These are phyloP conservation scores for Mortierella sp. DNA, from an alignment of 371 early-diverging fungal genomes.

Conservation along the genomic window DNA sequence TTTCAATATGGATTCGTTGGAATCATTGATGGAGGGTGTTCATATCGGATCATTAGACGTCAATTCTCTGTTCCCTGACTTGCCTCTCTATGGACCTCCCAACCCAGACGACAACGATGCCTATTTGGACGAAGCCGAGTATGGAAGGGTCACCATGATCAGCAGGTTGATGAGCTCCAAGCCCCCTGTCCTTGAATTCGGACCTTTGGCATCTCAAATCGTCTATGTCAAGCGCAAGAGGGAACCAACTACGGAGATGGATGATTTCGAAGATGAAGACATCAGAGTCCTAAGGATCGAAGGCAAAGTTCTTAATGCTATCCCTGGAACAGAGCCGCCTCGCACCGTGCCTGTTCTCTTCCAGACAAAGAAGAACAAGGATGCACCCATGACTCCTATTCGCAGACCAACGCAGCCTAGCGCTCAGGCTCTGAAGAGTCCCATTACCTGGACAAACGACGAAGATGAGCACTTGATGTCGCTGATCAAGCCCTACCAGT, in stretches of 20 bases:
- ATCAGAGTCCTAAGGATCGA: conserved; percentile 54
- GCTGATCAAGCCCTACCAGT: conserved; percentile 66
- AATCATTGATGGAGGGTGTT: conserved; percentile 33
- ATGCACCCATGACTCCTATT: conserved; percentile 58
- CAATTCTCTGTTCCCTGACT: conserved; percentile 55
- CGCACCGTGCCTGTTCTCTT: conserved; percentile 48
- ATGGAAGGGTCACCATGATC: conserved; percentile 52
- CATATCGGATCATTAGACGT: conserved; percentile 46
- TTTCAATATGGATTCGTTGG: conserved; percentile 33
- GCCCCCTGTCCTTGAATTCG: conserved; percentile 39
- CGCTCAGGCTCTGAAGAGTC: conserved; percentile 21
- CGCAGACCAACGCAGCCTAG: conserved; percentile 56
- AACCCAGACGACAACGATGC: conserved; percentile 56
- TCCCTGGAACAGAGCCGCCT: conserved; percentile 49
- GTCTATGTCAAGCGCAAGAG: conserved; percentile 56
- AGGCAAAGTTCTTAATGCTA: conserved; percentile 39
- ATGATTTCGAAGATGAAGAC: conserved; percentile 55
- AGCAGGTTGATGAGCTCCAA: conserved; percentile 45
- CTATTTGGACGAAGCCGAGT: conserved; percentile 44
- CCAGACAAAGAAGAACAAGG: conserved; percentile 61
- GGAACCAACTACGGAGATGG: conserved; percentile 56
- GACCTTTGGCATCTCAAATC: conserved; percentile 58
- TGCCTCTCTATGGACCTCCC: conserved; percentile 58
- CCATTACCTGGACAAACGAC: conserved; percentile 70
- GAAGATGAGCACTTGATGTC: conserved; percentile 74